Evolutionary conservation across 768 basidiomycete species (phyloP).

Genomic region (Guyanaporus albipodus): DNA sequence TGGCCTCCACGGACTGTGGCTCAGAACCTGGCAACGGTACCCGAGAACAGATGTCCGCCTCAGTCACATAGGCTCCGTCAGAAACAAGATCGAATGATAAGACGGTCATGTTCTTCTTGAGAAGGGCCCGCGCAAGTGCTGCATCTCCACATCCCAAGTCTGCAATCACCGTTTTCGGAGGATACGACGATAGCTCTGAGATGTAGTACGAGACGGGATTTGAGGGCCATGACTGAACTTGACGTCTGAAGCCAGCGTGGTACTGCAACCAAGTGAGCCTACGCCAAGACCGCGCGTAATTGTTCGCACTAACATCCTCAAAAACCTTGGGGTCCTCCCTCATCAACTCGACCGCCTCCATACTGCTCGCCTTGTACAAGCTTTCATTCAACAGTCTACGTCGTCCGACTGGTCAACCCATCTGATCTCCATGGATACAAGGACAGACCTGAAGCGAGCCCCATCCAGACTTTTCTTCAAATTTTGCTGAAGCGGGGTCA

Average conservation of each 20-base stretch:
- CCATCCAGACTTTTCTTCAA: slow-evolving; percentile 82
- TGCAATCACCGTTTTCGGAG: slow-evolving; percentile 69
- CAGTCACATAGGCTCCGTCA: slow-evolving; percentile 70
- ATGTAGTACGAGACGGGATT: slow-evolving; percentile 90
- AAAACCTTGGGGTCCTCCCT: slow-evolving; percentile 76
- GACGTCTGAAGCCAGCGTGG: slow-evolving; percentile 85
- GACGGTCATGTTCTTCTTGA: slow-evolving; percentile 63
- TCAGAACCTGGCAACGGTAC: slow-evolving; percentile 86
- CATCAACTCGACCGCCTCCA: slow-evolving; percentile 76
- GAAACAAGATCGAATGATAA: slow-evolving; percentile 81
- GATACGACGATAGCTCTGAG: slow-evolving; percentile 56
- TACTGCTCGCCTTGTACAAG: slow-evolving; percentile 83
- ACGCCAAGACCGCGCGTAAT: slow-evolving; percentile 1
- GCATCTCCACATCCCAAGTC: slow-evolving; percentile 98
- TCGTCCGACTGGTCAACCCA: slow-evolving; percentile 5
- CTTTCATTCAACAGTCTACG: slow-evolving; percentile 86
- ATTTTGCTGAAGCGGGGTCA: slow-evolving; percentile 70
- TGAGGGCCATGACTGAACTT: slow-evolving; percentile 90
- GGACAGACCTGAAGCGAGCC: slow-evolving; percentile 73
- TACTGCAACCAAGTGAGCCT: slow-evolving; percentile 54
- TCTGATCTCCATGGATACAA: neutral
- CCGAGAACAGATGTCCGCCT: slow-evolving; percentile 81
- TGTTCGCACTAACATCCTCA: slow-evolving; percentile 58
- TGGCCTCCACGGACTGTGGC: slow-evolving; percentile 35
- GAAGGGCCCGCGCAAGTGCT: slow-evolving; percentile 69